phyloP scores from a whole-genome alignment of 1,139 yeast genomes.

The Hyphopichia wangnamkhiaoensis region DNA sequence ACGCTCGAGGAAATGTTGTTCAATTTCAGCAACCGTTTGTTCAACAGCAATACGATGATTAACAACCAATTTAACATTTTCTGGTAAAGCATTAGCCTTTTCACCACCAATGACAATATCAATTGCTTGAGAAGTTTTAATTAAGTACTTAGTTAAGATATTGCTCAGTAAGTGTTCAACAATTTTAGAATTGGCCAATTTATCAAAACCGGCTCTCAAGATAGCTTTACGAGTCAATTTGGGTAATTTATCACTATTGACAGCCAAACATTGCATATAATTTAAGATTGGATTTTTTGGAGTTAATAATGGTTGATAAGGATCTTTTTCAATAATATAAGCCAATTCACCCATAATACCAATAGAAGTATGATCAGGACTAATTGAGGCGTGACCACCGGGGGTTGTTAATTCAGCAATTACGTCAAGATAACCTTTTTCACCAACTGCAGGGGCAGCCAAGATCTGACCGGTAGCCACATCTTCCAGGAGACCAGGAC shows the following conservation, averaged over 20 bases:
- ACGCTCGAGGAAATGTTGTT: constrained; percentile 22
- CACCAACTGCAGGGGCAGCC: constrained; percentile 42
- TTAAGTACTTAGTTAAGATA: constrained; percentile 24
- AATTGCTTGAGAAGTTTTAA: constrained; percentile 39
- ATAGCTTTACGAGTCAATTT: constrained; percentile 23
- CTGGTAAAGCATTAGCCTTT: constrained; percentile 45
- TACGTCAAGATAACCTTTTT: constrained; percentile 42
- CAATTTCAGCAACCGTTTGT: constrained; percentile 22
- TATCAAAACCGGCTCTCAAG: constrained; percentile 36
- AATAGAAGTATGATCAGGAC: constrained; percentile 49
- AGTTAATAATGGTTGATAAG: constrained; percentile 33
- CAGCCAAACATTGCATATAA: constrained; percentile 41
- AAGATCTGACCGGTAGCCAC: constrained; percentile 31
- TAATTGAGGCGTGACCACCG: constrained; percentile 49
- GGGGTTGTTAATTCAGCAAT: constrained; percentile 37
- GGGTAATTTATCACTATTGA: constrained; percentile 26
- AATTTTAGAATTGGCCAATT: constrained; percentile 30
- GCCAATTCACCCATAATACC: constrained; percentile 46
- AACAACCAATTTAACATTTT: constrained; percentile 28
- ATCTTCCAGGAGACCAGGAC: constrained; percentile 33
- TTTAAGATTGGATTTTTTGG: constrained; percentile 32
- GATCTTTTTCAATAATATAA: constrained; percentile 38
- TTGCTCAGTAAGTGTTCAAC: constrained; percentile 17
- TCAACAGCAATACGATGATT: constrained; percentile 41
- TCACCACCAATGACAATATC: constrained; percentile 41